phyloP scores from a whole-genome alignment of 2,329 filamentous ascomycete genomes.

The Fusarium sp. region DNA sequence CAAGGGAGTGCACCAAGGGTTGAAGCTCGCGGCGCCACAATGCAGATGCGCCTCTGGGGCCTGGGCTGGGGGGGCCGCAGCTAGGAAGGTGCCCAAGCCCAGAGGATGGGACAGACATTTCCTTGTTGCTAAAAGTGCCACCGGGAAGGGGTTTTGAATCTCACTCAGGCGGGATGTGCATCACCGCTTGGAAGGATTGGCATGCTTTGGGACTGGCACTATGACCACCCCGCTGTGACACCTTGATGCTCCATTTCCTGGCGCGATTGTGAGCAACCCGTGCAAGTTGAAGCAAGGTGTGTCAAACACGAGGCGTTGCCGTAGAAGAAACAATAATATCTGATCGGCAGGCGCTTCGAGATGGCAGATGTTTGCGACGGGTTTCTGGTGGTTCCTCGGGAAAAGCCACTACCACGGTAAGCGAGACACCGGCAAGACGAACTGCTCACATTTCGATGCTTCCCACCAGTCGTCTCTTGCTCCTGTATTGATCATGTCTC shows the following conservation, averaged over 20 bases:
- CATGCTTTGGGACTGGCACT: constrained; percentile 30
- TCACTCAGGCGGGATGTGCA: constrained; percentile 43
- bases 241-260: constrained; percentile 25
- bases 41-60: constrained; percentile 20
- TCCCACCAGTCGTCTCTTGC: background rate
- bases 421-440: constrained; percentile 19
- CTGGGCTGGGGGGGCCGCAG: constrained; percentile 20
- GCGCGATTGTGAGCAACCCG: background rate
- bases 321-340: constrained; percentile 38
- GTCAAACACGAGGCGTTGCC: constrained; percentile 16
- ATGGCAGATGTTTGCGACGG: constrained; percentile 38
- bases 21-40: constrained; percentile 22
- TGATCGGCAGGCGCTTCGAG: constrained; percentile 32
- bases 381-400: constrained; percentile 21
- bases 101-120: constrained; percentile 40
- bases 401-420: background rate
- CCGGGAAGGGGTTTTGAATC: constrained; percentile 41
- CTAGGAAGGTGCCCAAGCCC: constrained; percentile 29
- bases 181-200: constrained; percentile 40
- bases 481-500: constrained; percentile 6
- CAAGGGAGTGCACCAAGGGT: constrained; percentile 14
- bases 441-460: constrained; percentile 20
- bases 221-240: constrained; percentile 27
- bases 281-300: background rate
- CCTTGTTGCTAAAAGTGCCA: constrained; percentile 42